Base-by-base conservation (phyloP, 352 stramenopile species). In the Globisporangium viniferum region DNA sequence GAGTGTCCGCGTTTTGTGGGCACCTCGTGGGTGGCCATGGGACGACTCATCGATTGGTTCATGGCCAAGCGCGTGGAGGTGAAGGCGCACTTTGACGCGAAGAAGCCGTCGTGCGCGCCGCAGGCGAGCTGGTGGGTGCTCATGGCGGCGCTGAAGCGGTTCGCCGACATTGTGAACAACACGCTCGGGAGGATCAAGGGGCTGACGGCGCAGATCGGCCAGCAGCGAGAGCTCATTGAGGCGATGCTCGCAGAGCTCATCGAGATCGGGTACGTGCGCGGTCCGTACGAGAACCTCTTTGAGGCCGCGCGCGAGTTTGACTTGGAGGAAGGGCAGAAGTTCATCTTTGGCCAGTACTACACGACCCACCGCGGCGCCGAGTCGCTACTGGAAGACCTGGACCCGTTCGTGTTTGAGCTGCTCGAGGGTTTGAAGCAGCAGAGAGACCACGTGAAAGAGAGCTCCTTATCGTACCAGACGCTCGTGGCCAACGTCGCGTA, bases 91-190 rank as follows among this genome's bases (percentile, higher is more conserved):
- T 68, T 67, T 48, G 61, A 72, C 67, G 7, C 35, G n/a, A 53
- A 59, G 59, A 39, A 59, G 54, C 60, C 67, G 29, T 31, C 67
- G 27, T 68, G 67, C 18, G 60, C 67, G 12, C 67, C 67, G 9
- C 20, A 36, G 6, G 18, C 48, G 9, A 60, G 31, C 7, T 70
- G 57, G 58, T 70, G 59, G 58, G 58, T 70, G 46, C 59, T 70
- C 66, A 66, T 70, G 66, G 66, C 66, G 22, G 66, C 58, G 29
- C 49, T 70, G 14, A 70, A 70, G 48, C 66, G 66, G 33, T 70
- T 66, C 49, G 35, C 39, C 10, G 58, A 70, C 59, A 66, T 59
- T 31, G 51, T 70, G 22, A 27, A 55, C 24, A 46, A 35, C 35
- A 57, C 66, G 18, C 22, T 70, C 18, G 5, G 7, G 10, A 66